A percentile compares a stretch with the other conserved stretches of the same genome.
Conservation (phyloP, 257 asterid genomes). For the Solanum arcanum region DNA sequence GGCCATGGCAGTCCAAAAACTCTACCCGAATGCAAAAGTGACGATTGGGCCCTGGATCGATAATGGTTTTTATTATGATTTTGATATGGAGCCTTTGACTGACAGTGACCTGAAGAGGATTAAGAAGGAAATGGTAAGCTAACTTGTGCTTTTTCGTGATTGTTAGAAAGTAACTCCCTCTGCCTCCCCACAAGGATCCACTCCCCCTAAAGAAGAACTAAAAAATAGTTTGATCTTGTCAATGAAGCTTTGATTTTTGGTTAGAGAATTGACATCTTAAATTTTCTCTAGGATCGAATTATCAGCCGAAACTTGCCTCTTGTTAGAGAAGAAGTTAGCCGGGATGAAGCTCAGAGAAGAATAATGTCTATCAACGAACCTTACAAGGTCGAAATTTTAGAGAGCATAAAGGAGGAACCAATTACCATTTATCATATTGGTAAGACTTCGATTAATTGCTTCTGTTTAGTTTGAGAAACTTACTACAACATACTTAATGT, state of each 20-base stretch:
- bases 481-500: background rate
- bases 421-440: conserved; percentile 94
- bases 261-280: conserved; percentile 25
- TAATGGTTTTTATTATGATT: conserved; percentile 88
- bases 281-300: conserved; percentile 77
- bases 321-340: conserved; percentile 75
- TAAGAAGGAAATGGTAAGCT: conserved; percentile 91
- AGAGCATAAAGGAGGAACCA: conserved; percentile 78
- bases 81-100: conserved; percentile 87
- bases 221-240: background rate
- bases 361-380: conserved; percentile 74
- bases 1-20: conserved; percentile 99
- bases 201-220: background rate
- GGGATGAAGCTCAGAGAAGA: conserved; percentile 77
- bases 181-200: background rate
- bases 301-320: conserved; percentile 74
- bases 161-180: background rate
- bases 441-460: conserved; percentile 5
- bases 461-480: background rate
- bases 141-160: background rate
- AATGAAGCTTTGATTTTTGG: conserved; percentile 7
- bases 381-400: conserved; percentile 80
- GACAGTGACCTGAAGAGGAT: conserved; percentile 86
- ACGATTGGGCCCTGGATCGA: conserved; percentile 98
- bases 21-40: conserved; percentile 86